Percentiles rank a stretch among this genome's conserved stretches.
Conservation (phyloP, 2,329 filamentous ascomycete species). For the Xylaria digitata region DNA sequence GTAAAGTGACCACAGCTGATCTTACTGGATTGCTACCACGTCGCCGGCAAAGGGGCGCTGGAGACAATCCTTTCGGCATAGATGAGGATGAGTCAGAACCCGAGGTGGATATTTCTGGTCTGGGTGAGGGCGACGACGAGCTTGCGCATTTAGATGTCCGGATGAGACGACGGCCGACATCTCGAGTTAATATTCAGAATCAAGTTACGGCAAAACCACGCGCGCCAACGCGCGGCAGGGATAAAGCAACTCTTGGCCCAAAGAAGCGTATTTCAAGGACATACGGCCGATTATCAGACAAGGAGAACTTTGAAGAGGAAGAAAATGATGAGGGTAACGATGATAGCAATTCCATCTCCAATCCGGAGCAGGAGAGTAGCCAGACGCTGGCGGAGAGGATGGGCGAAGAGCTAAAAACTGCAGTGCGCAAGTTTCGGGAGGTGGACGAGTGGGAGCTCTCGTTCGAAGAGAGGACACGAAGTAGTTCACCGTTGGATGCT, state of each 20-base stretch:
- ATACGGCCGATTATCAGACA: constrained; percentile 66
- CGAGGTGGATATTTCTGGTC: constrained; percentile 60
- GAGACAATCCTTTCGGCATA: constrained; percentile 56
- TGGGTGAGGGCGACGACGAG: constrained; percentile 68
- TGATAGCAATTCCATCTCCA: constrained; percentile 51
- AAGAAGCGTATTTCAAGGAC: constrained; percentile 54
- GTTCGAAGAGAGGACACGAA: constrained; percentile 71
- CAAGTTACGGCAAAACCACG: constrained; percentile 40
- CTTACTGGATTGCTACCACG: constrained; percentile 66
- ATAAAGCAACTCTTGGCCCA: constrained; percentile 33
- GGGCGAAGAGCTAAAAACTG: constrained; percentile 67
- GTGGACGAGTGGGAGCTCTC: constrained; percentile 76
- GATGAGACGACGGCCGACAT: constrained; percentile 50
- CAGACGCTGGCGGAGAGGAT: constrained; percentile 54
- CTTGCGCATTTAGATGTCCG: constrained; percentile 59
- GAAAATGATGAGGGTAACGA: constrained; percentile 52
- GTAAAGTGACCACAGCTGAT: constrained; percentile 65
- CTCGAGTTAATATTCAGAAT: constrained; percentile 47
- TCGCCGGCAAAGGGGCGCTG: constrained; percentile 57
- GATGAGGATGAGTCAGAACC: constrained; percentile 57
- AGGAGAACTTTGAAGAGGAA: constrained; percentile 64
- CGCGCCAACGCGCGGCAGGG: constrained; percentile 33
- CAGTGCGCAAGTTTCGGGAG: constrained; percentile 73
- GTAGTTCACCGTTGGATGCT: constrained; percentile 64
- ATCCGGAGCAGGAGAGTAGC: constrained; percentile 51